A percentile compares a stretch with the other conserved stretches of the same genome.
phyloP scores from a whole-genome alignment of 2,329 filamentous ascomycete genomes.

The Beauveria medogensis region DNA sequence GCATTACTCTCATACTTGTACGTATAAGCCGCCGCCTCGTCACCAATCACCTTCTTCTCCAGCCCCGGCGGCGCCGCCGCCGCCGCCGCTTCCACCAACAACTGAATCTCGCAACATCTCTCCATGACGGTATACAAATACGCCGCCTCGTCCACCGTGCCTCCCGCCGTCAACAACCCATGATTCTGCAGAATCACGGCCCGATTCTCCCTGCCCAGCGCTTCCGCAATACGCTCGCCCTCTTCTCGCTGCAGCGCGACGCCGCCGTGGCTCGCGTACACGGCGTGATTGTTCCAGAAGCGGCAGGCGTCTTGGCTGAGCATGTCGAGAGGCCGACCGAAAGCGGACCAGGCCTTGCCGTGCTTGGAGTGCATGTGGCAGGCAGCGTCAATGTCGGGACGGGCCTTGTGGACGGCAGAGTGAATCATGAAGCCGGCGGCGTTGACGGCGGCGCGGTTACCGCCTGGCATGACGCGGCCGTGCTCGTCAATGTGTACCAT shows the following conservation, averaged over 20 bases:
- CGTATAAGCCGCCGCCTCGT: slow-evolving; percentile 32
- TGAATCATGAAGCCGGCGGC: slow-evolving; percentile 65
- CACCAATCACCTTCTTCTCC: slow-evolving; percentile 32
- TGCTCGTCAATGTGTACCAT: slow-evolving; percentile 56
- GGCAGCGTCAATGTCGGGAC: slow-evolving; percentile 56
- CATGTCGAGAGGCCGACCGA: slow-evolving; percentile 60
- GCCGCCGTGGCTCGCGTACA: slow-evolving; percentile 51
- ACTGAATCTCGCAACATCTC: slow-evolving; percentile 59
- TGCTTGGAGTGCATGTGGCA: slow-evolving; percentile 61
- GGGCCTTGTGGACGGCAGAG: slow-evolving; percentile 56
- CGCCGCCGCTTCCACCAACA: slow-evolving; percentile 56
- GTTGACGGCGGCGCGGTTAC: slow-evolving; percentile 54
- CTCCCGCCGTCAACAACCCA: slow-evolving; percentile 61
- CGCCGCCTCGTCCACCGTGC: slow-evolving; percentile 66
- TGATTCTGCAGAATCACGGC: slow-evolving; percentile 63
- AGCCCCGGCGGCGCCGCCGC: slow-evolving; percentile 16
- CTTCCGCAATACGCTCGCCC: slow-evolving; percentile 53
- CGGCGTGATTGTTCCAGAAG: slow-evolving; percentile 48
- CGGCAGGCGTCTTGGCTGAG: slow-evolving; percentile 60
- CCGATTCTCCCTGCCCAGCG: slow-evolving; percentile 50
- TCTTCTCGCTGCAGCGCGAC: slow-evolving; percentile 54
- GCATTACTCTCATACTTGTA: slow-evolving; percentile 36
- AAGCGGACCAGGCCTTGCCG: slow-evolving; percentile 61
- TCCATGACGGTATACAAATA: slow-evolving; percentile 64
- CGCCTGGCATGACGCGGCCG: slow-evolving; percentile 52